Conservation (phyloP, 176 grass and related monocot species). For the Saccharum officinarum region DNA sequence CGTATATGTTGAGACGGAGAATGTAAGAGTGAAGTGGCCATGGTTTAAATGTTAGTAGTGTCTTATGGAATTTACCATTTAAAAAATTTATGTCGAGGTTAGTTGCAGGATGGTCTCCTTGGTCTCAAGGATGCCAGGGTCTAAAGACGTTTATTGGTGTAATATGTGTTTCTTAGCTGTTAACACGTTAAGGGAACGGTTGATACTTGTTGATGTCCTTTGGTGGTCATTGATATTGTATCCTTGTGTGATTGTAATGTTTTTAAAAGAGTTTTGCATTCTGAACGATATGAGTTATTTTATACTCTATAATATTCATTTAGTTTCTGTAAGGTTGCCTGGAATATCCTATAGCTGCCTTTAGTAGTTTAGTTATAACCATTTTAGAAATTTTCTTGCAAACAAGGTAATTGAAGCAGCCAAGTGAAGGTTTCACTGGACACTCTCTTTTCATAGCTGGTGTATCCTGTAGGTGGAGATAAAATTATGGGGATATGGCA, state of each 20-base stretch:
- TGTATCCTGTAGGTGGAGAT: neutral
- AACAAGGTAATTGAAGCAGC: neutral
- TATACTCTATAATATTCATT: neutral
- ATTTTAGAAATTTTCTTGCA: neutral
- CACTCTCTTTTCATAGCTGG: neutral
- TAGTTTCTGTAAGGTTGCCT: neutral
- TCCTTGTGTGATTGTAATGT: neutral
- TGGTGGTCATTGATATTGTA: slow-evolving; percentile 14
- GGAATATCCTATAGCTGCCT: neutral
- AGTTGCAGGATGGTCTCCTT: neutral
- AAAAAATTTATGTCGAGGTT: neutral
- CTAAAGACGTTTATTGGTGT: neutral
- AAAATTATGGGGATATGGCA: slow-evolving; percentile 13
- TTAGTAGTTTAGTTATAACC: neutral
- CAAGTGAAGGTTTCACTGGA: neutral
- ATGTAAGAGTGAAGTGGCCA: neutral
- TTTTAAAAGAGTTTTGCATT: neutral
- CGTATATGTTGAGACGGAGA: neutral
- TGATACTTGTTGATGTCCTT: neutral
- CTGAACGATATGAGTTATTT: neutral
- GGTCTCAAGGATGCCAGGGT: neutral
- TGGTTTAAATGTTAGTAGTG: neutral
- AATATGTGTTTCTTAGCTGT: neutral
- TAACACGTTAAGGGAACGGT: neutral
- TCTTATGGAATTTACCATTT: neutral